Percentiles rank a stretch among this genome's conserved stretches.
These are phyloP conservation scores for Elaeis oleifera DNA, from an alignment of 202 grass and related monocot species.

Conservation along the genomic window DNA sequence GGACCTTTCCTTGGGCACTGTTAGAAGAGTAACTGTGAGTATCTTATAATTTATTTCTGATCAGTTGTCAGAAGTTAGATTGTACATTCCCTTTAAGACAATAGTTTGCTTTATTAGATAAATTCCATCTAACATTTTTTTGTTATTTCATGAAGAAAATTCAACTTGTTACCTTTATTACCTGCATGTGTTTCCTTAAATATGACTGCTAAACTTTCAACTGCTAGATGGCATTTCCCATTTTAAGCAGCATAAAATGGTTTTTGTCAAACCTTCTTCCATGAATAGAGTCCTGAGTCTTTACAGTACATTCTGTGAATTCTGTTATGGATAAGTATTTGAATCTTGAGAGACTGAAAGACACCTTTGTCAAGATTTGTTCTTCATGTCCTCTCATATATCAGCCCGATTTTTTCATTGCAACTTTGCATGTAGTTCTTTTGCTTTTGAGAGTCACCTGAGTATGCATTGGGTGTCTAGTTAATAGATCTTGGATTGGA, in stretches of 20 bases:
- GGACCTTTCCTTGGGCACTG: slow-evolving; percentile 36
- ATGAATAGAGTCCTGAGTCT: too few species aligned
- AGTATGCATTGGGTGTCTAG: too few species aligned
- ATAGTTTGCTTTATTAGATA: too few species aligned
- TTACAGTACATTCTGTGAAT: not conserved
- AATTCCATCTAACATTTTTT: not conserved
- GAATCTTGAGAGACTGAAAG: not conserved
- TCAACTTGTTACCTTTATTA: too few species aligned
- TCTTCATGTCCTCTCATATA: not conserved
- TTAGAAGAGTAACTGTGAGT: slow-evolving; percentile 46
- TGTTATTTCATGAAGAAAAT: not conserved
- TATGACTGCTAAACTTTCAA: too few species aligned
- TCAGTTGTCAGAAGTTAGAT: not conserved
- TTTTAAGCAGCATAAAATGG: too few species aligned
- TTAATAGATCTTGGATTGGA: too few species aligned
- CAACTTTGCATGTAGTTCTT: not conserved
- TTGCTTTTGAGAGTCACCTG: too few species aligned
- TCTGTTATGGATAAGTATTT: not conserved
- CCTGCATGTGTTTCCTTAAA: too few species aligned
- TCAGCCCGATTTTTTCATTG: not conserved
- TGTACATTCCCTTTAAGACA: too few species aligned
- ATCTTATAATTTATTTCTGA: not conserved
- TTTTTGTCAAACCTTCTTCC: too few species aligned
- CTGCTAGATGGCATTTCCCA: too few species aligned
- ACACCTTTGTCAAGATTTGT: not conserved